Conservation (phyloP, 176 grass and related monocot genomes). For the Eragrostis nindensis region DNA sequence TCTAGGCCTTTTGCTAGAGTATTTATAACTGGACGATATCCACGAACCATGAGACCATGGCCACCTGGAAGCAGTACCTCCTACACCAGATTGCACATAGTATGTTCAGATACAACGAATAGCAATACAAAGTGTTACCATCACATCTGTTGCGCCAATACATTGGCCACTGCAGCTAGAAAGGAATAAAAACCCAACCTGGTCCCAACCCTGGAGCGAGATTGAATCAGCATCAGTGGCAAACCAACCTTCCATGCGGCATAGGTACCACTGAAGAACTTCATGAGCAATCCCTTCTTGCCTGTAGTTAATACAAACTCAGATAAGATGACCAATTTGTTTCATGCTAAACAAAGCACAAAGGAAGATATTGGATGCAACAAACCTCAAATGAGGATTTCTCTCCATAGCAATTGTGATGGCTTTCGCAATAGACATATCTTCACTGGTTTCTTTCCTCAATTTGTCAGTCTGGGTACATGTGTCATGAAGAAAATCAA, state of each 20-base stretch:
- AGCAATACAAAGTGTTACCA: neutral
- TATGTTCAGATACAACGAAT: slow-evolving; percentile 19
- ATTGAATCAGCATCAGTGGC: slow-evolving; percentile 91
- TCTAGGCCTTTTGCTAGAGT: slow-evolving; percentile 95
- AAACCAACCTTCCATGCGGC: slow-evolving; percentile 99
- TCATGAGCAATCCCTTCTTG: slow-evolving; percentile 92
- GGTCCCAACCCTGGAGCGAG: slow-evolving; percentile 85
- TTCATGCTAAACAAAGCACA: neutral
- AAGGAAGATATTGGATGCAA: slow-evolving; percentile 27
- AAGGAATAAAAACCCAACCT: slow-evolving; percentile 42
- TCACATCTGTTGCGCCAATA: neutral
- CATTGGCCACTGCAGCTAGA: neutral
- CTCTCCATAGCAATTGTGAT: slow-evolving; percentile 80
- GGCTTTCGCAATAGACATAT: slow-evolving; percentile 92
- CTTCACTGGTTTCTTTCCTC: slow-evolving; percentile 65
- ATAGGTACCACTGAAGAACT: slow-evolving; percentile 96
- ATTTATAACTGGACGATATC: slow-evolving; percentile 95
- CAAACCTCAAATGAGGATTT: slow-evolving; percentile 78
- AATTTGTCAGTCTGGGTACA: slow-evolving; percentile 73
- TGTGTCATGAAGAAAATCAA: slow-evolving; percentile 6
- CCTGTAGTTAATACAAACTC: slow-evolving; percentile 45
- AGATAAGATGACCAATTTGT: slow-evolving; percentile 15
- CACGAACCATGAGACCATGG: slow-evolving; percentile 98
- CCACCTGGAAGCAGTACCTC: slow-evolving; percentile 97
- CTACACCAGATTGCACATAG: slow-evolving; percentile 49